Base-by-base conservation (phyloP, 139 green algal species). In the Chlorella sp. region DNA sequence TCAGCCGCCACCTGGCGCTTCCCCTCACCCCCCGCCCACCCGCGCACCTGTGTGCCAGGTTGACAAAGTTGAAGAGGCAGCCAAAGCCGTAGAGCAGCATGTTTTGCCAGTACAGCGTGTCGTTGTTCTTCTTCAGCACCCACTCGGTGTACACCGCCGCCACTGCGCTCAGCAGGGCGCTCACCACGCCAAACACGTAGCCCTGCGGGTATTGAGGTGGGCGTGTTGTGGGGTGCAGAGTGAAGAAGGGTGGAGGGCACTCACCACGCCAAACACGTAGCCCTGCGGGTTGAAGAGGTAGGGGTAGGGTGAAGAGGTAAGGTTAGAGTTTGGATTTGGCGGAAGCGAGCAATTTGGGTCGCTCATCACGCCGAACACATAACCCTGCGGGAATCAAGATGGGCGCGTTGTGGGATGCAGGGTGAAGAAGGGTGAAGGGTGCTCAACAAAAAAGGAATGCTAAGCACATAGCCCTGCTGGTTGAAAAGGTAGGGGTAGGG, bases 101-200 rank as follows among this genome's bases (percentile, higher is more conserved):
- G 93, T 96, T 96, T 84, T 95, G 94, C 93, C 93, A 95, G 90
- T 95, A 94, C 66, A 95, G 88, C 36, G 88, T 91, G 92, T 96
- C 91, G 84, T 91, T 93, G 91, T 92, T 96, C 42, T 91, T 89
- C 93, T 96, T 96, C 88, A 96, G 93, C 84, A 96, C 94, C 90
- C 95, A 92, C 92, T 96, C 94, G 0, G 94, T 96, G 93, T 96
- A 96, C 34, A 96, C 93, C 0, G 93, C 94, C 57, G 93, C 94
- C n/a, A 94, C 87, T 4, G 91, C 94, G 14, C 85, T 92, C 61
- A 96, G 78, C 53, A 95, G 64, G 37, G 94, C 94, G 34, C 34
- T 66, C 57, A 88, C 84, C 68, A 80, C 42, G 68, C 68, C 84
- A 64, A 66, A 88, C 34, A 88, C 64, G 84, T 88, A 88, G 84